Conservation (phyloP, 2,329 filamentous ascomycete genomes). For the Elsinoe arachidis region DNA sequence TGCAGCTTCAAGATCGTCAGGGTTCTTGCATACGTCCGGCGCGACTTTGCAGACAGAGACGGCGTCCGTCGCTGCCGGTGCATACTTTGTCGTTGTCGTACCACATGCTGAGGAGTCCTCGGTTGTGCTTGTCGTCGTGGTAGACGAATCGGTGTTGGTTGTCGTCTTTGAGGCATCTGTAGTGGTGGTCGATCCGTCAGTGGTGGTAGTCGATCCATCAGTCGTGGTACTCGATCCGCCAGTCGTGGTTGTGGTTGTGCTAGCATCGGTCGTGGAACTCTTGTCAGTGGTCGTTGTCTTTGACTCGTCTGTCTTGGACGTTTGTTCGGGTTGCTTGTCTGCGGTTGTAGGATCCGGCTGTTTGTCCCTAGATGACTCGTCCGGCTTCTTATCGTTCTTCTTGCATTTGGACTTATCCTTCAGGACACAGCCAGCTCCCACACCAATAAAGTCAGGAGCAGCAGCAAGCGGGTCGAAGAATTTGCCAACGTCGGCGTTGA, state of each 20-base stretch:
- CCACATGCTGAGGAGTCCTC: neutral
- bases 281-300: neutral
- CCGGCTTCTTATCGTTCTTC: conserved; percentile 1
- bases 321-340: neutral
- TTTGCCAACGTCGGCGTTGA: conserved; percentile 1
- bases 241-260: neutral
- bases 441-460: neutral
- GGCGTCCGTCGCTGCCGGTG: neutral
- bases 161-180: neutral
- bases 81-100: neutral
- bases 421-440: neutral
- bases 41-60: neutral
- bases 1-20: neutral
- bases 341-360: neutral
- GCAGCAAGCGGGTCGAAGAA: conserved; percentile 1
- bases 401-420: conserved; percentile 7
- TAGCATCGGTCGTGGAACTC: neutral
- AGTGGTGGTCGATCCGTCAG: neutral
- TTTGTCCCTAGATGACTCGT: neutral
- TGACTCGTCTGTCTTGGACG: neutral
- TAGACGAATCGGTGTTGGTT: neutral
- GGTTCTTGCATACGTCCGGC: neutral
- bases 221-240: neutral
- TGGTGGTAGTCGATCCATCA: neutral
- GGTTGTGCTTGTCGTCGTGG: neutral